phyloP scores from a whole-genome alignment of 208 protist species.

The Vickermania ingenoplastis region DNA sequence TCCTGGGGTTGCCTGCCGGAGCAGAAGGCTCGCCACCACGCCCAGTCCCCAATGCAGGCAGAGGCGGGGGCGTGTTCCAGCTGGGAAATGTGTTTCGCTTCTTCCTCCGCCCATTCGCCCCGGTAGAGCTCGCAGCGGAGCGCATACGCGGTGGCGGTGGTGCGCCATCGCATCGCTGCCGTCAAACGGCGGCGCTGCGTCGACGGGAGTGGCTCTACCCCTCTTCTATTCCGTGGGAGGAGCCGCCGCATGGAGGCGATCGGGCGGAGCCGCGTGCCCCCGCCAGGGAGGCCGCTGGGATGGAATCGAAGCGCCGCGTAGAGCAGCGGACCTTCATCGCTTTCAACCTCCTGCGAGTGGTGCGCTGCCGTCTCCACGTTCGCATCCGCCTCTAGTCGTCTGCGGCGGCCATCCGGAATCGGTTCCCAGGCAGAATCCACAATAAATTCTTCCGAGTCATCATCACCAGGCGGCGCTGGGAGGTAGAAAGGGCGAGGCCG shows the following conservation, averaged over 20 bases:
- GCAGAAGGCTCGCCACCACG: not conserved
- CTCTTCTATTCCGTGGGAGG: not conserved
- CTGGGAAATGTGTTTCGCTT: too few relatives aligned
- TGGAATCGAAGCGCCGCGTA: slow-evolving; percentile 53
- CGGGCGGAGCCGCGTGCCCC: slow-evolving; percentile 47
- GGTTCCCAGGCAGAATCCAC: not conserved
- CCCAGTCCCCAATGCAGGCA: not conserved
- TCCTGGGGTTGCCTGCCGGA: not conserved
- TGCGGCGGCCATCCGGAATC: not conserved
- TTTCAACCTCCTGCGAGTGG: not conserved
- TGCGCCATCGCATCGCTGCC: not conserved
- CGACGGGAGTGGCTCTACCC: not conserved
- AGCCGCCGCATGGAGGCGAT: slow-evolving; percentile 29
- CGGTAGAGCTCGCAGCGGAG: slow-evolving; percentile 2
- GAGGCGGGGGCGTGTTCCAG: not conserved
- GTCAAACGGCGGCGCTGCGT: not conserved
- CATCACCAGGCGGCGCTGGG: not conserved
- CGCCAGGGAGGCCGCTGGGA: slow-evolving; percentile 16
- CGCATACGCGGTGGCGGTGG: slow-evolving; percentile 9
- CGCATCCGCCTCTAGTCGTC: not conserved
- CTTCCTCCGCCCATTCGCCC: not conserved
- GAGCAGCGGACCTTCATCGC: slow-evolving; percentile 8
- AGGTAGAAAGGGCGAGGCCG: too few relatives aligned
- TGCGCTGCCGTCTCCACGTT: not conserved
- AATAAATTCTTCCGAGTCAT: not conserved